A percentile compares a stretch with the other conserved stretches of the same genome.
Conservation (phyloP, 1,139 yeast species). For the Magnusiomyces tetraspermus region DNA sequence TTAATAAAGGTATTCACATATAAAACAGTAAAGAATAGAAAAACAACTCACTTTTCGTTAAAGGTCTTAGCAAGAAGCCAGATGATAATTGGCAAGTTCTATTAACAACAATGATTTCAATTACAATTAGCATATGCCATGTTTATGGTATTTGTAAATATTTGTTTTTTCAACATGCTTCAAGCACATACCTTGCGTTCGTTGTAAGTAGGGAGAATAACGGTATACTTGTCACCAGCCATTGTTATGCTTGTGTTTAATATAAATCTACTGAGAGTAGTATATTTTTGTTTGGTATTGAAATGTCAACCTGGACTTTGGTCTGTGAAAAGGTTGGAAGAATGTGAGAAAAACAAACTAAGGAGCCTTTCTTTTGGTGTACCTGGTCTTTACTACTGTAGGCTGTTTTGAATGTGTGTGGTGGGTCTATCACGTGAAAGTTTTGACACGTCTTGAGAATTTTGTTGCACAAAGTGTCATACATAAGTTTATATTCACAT, state of each 20-base stretch:
- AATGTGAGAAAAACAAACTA: too few species aligned
- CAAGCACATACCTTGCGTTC: slow-evolving; percentile 46
- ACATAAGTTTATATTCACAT: too few species aligned
- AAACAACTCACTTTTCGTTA: slow-evolving; percentile 35
- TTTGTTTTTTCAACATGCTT: neutral
- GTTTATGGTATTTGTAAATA: neutral
- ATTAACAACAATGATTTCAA: neutral
- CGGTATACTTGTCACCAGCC: slow-evolving; percentile 51
- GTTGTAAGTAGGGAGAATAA: slow-evolving; percentile 71
- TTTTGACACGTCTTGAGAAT: neutral
- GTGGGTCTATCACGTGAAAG: neutral
- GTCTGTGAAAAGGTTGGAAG: too few species aligned
- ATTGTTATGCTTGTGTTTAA: slow-evolving; percentile 9
- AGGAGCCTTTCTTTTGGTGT: too few species aligned
- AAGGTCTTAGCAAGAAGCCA: slow-evolving; percentile 69
- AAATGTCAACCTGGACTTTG: too few species aligned
- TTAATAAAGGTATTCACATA: neutral
- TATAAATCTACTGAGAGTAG: too few species aligned
- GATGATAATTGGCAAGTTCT: slow-evolving; percentile 60
- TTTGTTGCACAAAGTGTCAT: too few species aligned
- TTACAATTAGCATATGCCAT: neutral
- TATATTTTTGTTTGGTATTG: too few species aligned
- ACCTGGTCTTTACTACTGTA: too few species aligned
- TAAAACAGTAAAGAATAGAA: neutral
- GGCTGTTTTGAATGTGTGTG: too few species aligned